These are phyloP conservation scores for Russula sp. DNA, from an alignment of 768 basidiomycete species.

Conservation along the genomic window DNA sequence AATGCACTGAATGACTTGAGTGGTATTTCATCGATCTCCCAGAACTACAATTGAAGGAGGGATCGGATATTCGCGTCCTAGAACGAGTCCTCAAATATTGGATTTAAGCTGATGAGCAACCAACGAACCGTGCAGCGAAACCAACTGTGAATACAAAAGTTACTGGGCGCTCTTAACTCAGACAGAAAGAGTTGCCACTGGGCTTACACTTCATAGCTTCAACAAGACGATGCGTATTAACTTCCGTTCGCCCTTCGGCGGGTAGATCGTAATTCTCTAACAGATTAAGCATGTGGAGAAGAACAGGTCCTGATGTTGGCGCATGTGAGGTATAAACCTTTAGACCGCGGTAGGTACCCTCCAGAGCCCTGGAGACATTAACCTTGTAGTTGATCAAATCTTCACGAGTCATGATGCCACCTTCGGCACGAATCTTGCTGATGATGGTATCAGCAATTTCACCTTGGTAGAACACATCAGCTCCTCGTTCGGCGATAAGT, in stretches of 20 bases:
- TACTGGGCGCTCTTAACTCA: slow-evolving; percentile 3
- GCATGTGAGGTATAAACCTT: slow-evolving; percentile 83
- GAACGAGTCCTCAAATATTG: slow-evolving; percentile 27
- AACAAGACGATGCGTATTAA: slow-evolving; percentile 75
- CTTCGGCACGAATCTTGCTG: slow-evolving; percentile 62
- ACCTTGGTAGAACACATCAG: slow-evolving; percentile 86
- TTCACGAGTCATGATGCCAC: slow-evolving; percentile 73
- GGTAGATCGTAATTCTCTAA: slow-evolving; percentile 68
- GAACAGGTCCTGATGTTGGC: slow-evolving; percentile 84
- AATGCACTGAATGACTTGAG: slow-evolving; percentile 64
- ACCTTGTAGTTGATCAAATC: slow-evolving; percentile 74
- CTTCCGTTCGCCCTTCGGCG: slow-evolving; percentile 48
- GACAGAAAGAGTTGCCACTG: slow-evolving; percentile 11
- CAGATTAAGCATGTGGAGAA: slow-evolving; percentile 89
- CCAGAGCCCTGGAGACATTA: slow-evolving; percentile 66
- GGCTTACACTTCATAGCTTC: slow-evolving; percentile 80
- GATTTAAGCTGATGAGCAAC: neutral
- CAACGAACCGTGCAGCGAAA: slow-evolving; percentile 57
- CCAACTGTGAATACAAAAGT: slow-evolving; percentile 44
- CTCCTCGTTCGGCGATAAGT: slow-evolving; percentile 69
- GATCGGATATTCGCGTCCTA: slow-evolving; percentile 84
- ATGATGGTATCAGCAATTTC: slow-evolving; percentile 78
- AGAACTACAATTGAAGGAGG: slow-evolving; percentile 57
- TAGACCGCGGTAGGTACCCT: slow-evolving; percentile 72
- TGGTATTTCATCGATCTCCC: slow-evolving; percentile 58